Evolutionary conservation across 2,329 filamentous ascomycete species (phyloP), one percentile per base, ranked within the genome.

Genomic region (Aspergillus sp.): DNA sequence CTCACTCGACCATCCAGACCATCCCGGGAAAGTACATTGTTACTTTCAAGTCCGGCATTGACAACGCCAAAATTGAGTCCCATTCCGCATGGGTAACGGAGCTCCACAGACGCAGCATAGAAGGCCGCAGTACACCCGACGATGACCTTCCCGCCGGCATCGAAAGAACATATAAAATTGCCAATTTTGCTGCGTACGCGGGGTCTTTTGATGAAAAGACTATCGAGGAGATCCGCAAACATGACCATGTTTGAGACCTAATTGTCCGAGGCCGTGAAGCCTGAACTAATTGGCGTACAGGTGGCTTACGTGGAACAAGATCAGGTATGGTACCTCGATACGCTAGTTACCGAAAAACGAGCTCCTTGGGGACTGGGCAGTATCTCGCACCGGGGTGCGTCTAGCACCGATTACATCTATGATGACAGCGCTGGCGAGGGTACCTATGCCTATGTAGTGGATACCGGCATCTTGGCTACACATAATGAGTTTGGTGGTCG

Each of bases 201-300:
- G 78, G 76, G 17, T 72, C 76, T 28, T 81, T 83, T 61, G 80
- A 82, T 64, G 74, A 75, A 12, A 72, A 71, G 41, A 80, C 73
- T 28, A 72, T 79, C 32, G 71, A 70, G 45, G 70, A 75, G 61
- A 79, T 82, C 62, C 75, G 71, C 59, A 71, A 65, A 28, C 73
- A 66, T 65, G 70, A 70, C 9, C 70, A 76, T 65, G 73, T 79
- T 43, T 48, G 65, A 66, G 65, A 23, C 66, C 15, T 13, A 28
- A 30, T 4, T 17, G 30, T 12, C 74, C 38, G 19, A 17, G 23
- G n/a, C 28, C 2, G 8, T 19, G 1, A 12, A n/a, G 9, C 25
- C 39, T 4, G 7, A 23, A 25, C 61, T 67, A 32, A 67, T 49
- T 15, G 9, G n/a, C 13, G 9, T 15, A 12, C 56, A 72, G 70